Evolutionary conservation across 1,284 basidiomycete genomes (phyloP).

Genomic region (Ganoderma multipileum): DNA sequence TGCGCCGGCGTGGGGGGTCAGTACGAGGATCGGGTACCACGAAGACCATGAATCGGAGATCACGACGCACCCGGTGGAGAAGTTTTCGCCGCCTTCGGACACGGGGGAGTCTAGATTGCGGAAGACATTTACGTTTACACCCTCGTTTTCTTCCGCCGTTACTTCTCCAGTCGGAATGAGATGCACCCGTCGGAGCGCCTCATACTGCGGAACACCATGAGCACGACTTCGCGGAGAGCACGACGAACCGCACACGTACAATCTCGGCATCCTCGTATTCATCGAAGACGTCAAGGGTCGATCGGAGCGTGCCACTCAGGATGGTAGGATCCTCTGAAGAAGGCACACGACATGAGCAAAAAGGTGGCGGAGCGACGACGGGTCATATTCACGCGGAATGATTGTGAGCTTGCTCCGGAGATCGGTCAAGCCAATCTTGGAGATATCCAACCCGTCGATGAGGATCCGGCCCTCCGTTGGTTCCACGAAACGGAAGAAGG

Average conservation of each 20-base stretch:
- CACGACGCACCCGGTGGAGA: constrained; percentile 85
- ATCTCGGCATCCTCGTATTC: constrained; percentile 90
- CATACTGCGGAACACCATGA: constrained; percentile 62
- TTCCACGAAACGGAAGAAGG: constrained; percentile 96
- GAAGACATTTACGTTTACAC: constrained; percentile 86
- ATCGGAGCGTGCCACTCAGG: constrained; percentile 83
- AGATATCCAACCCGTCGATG: constrained; percentile 90
- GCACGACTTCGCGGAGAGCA: constrained; percentile 1
- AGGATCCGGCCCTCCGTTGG: constrained; percentile 83
- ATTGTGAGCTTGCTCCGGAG: constrained; percentile 88
- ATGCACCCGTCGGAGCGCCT: constrained; percentile 88
- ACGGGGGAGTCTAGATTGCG: constrained; percentile 85
- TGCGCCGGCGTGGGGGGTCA: not conserved
- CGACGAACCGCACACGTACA: constrained; percentile 44
- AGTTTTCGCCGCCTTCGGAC: constrained; percentile 92
- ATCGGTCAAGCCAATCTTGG: constrained; percentile 87
- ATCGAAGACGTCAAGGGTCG: constrained; percentile 88
- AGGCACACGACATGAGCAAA: constrained; percentile 4
- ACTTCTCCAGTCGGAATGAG: constrained; percentile 71
- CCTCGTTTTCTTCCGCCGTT: constrained; percentile 53
- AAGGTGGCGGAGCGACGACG: not conserved
- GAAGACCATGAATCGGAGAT: constrained; percentile 85
- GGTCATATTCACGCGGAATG: constrained; percentile 77
- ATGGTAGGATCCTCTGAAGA: constrained; percentile 82
- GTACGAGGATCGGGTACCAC: constrained; percentile 49